phyloP scores from a whole-genome alignment of 495 filamentous ascomycete species.

The Staphylotrichum tortipilum region DNA sequence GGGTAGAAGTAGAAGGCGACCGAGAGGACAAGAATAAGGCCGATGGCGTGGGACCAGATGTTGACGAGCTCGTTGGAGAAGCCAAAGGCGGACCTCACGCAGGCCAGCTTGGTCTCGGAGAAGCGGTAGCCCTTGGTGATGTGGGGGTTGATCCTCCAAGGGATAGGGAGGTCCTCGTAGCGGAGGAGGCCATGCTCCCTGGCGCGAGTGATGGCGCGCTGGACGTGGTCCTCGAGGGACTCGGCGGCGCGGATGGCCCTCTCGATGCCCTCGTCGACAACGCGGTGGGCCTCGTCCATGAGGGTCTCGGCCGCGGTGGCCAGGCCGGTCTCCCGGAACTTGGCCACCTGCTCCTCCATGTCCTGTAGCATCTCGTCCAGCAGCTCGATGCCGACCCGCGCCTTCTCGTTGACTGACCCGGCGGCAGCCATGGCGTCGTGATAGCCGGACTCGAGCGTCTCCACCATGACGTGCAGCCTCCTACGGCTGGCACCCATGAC shows the following conservation, averaged over 20 bases:
- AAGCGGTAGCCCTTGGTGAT: slow-evolving; percentile 90
- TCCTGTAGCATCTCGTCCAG: slow-evolving; percentile 78
- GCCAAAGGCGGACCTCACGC: slow-evolving; percentile 70
- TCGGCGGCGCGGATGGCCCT: slow-evolving; percentile 69
- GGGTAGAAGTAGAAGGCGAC: slow-evolving; percentile 98
- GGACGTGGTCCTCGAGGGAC: slow-evolving; percentile 66
- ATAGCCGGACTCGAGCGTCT: slow-evolving; percentile 86
- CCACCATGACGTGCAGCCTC: slow-evolving; percentile 79
- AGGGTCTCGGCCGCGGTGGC: slow-evolving; percentile 63
- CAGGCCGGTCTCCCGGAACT: slow-evolving; percentile 45
- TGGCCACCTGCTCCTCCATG: slow-evolving; percentile 71
- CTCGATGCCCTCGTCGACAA: slow-evolving; percentile 80
- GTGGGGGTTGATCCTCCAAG: slow-evolving; percentile 93
- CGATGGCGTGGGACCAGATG: slow-evolving; percentile 93
- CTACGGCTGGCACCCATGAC: slow-evolving; percentile 80
- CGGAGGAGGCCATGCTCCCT: slow-evolving; percentile 73
- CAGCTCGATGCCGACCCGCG: slow-evolving; percentile 73
- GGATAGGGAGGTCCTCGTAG: slow-evolving; percentile 82
- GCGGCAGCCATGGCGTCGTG: slow-evolving; percentile 78
- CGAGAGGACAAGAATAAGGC: slow-evolving; percentile 74
- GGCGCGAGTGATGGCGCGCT: slow-evolving; percentile 68
- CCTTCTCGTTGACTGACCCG: slow-evolving; percentile 84
- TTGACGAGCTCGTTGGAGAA: slow-evolving; percentile 92
- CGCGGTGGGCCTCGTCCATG: slow-evolving; percentile 58
- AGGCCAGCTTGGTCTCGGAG: slow-evolving; percentile 76